A percentile compares a stretch with the other conserved stretches of the same genome.
Evolutionary conservation across 2,329 filamentous ascomycete species (phyloP).

Genomic region (Phialemoniopsis sp.): DNA sequence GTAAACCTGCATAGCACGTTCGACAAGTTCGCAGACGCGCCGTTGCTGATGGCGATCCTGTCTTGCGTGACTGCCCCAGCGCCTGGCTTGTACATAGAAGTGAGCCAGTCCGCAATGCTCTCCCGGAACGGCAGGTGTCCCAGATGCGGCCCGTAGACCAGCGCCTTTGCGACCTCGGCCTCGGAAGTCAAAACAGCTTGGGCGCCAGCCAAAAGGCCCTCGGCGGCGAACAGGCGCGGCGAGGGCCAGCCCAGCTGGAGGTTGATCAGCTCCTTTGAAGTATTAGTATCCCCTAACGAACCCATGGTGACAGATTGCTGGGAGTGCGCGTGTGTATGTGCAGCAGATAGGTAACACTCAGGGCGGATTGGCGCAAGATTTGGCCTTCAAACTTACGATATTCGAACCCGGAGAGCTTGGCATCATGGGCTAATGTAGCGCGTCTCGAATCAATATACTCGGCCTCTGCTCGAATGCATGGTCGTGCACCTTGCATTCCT

Average conservation of each 20-base stretch:
- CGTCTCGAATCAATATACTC: too few species aligned
- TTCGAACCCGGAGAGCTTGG: too few species aligned
- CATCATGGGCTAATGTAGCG: too few species aligned
- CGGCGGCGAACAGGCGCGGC: slow-evolving; percentile 46
- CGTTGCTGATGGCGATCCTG: slow-evolving; percentile 60
- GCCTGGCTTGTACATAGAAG: slow-evolving; percentile 43
- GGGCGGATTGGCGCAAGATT: too few species aligned
- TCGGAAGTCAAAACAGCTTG: slow-evolving; percentile 43
- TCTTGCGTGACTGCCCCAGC: slow-evolving; percentile 34
- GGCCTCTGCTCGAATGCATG: too few species aligned
- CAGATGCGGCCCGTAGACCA: slow-evolving; percentile 60
- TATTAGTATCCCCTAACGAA: too few species aligned
- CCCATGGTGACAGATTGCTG: too few species aligned
- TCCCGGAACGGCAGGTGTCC: slow-evolving; percentile 50
- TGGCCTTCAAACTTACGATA: too few species aligned
- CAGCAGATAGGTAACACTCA: too few species aligned
- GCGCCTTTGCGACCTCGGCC: slow-evolving; percentile 33
- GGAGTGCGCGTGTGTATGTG: too few species aligned
- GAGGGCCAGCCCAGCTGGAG: slow-evolving; percentile 22
- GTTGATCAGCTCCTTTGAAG: slow-evolving; percentile 13
- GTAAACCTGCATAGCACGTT: slow-evolving; percentile 61
- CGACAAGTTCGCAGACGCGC: slow-evolving; percentile 62
- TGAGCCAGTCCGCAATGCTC: slow-evolving; percentile 57
- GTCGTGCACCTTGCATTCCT: too few species aligned
- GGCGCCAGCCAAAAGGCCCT: slow-evolving; percentile 46